Conservation (phyloP, 768 basidiomycete species). For the Butyriboletus loyo region DNA sequence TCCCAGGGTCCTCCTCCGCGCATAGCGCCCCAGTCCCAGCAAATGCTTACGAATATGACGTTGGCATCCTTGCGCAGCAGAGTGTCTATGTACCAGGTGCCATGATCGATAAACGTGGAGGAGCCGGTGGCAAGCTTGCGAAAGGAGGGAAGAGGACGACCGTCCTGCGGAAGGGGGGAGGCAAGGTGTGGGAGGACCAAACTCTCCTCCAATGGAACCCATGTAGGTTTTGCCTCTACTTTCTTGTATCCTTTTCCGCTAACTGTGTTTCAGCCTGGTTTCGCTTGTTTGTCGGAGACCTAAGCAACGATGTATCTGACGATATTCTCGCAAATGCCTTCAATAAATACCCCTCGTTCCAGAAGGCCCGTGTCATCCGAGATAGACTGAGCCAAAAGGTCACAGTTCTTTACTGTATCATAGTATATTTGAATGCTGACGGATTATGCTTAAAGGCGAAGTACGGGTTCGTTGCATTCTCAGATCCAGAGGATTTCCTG, state of each 20-base stretch:
- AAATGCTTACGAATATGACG: constrained; percentile 91
- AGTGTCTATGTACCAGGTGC: constrained; percentile 92
- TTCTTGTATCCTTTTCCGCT: not conserved
- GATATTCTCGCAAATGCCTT: constrained; percentile 92
- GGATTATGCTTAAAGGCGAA: constrained; percentile 60
- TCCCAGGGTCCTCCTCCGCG: constrained; percentile 60
- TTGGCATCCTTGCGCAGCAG: constrained; percentile 86
- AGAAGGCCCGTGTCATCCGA: constrained; percentile 92
- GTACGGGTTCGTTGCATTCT: constrained; percentile 96
- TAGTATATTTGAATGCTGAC: not conserved
- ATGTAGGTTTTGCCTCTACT: constrained; percentile 49
- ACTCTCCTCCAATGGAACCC: constrained; percentile 97
- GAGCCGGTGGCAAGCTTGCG: constrained; percentile 79
- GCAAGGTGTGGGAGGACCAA: constrained; percentile 98
- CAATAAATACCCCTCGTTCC: constrained; percentile 88
- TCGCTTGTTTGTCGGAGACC: constrained; percentile 93
- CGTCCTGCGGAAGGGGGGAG: constrained; percentile 91
- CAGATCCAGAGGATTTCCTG: constrained; percentile 96
- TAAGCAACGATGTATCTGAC: constrained; percentile 97
- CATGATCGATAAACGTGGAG: constrained; percentile 84
- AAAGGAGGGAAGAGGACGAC: constrained; percentile 92
- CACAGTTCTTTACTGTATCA: not conserved
- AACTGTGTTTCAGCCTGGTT: constrained; percentile 73
- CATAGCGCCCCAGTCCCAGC: constrained; percentile 80
- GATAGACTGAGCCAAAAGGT: constrained; percentile 95